Evolutionary conservation across 306 rosid genomes (phyloP), one percentile per base, ranked within the genome.

Genomic region (Vigna reflexopilosa): DNA sequence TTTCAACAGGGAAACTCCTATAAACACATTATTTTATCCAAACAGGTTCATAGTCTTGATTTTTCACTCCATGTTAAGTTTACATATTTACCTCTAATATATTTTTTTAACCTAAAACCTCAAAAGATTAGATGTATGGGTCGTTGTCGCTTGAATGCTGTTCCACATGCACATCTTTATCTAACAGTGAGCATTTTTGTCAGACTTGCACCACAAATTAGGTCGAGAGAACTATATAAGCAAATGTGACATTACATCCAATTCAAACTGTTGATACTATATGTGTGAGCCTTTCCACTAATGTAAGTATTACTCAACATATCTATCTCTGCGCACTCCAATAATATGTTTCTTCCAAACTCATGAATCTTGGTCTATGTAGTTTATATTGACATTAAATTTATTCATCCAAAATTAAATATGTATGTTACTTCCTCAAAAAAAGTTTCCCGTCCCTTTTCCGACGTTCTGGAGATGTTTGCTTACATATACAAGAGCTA

Each of bases 51-150:
- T 16, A 16, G 50, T 57, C 9, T 32, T 51, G 28, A 54, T 54
- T 20, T 54, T 71, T 52, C 28, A 19, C 65, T 48, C 57, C 42
- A 26, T 57, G 77, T 14, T 73, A 56, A 73, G 3, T 72, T 6
- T 55, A 38, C 67, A 45, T n/a, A 28, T 45, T n/a, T 28, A 62
- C 17, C 59, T 44, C n/a, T 28, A 45, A 73, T 6, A 15, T 24
- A 9, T 58, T 26, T 44, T 1, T 26, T 58, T 1, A 4, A 22
- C n/a, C 9, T 11, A 54, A 47, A 47, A 14, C n/a, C 20, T 3
- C 8, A 0, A 8, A 50, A 26, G 22, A 50, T 50, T 2, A 50
- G 56, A 6, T 50, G 9, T 50, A 11, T 16, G 56, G 20, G 20
- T 50, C 10, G 10, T 16, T 6, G 10, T 20, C 56, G 17, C 56